Evolutionary conservation across 2,329 filamentous ascomycete species (phyloP).

Genomic region (Ophioceras dolichostomum): DNA sequence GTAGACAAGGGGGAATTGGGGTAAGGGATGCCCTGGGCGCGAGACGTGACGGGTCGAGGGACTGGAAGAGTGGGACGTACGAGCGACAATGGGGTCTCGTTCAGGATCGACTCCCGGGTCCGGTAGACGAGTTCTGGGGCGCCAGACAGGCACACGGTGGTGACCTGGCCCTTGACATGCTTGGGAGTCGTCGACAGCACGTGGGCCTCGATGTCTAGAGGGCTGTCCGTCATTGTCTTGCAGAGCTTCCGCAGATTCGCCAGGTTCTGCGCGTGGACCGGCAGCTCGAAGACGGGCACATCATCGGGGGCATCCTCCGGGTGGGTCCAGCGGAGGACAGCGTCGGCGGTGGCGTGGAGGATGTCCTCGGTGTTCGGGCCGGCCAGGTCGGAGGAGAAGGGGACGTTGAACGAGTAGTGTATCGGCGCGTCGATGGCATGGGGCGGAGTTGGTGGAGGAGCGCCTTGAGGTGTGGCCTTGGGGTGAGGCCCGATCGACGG

Average conservation of each 20-base stretch:
- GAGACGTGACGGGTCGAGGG: conserved; percentile 10
- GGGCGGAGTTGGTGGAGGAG: conserved; percentile 50
- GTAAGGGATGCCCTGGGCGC: neutral
- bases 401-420: conserved; percentile 94
- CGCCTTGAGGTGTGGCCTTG: conserved; percentile 39
- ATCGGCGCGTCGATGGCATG: conserved; percentile 65
- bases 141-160: conserved; percentile 84
- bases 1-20: conserved; percentile 5
- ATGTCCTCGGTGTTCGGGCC: conserved; percentile 93
- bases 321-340: conserved; percentile 86
- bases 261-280: conserved; percentile 83
- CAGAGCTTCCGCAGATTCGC: conserved; percentile 69
- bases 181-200: conserved; percentile 76
- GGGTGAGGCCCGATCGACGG: conserved; percentile 39
- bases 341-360: conserved; percentile 79
- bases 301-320: conserved; percentile 77
- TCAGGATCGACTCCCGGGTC: conserved; percentile 80
- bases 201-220: conserved; percentile 65
- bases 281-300: conserved; percentile 75
- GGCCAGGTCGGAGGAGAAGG: conserved; percentile 82
- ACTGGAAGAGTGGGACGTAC: conserved; percentile 40
- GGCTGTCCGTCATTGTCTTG: conserved; percentile 61
- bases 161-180: conserved; percentile 54
- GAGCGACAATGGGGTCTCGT: conserved; percentile 83
- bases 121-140: conserved; percentile 79